These are phyloP conservation scores for Rhodosporidiobolus sp. DNA, from an alignment of 768 basidiomycete genomes.

Conservation along the genomic window DNA sequence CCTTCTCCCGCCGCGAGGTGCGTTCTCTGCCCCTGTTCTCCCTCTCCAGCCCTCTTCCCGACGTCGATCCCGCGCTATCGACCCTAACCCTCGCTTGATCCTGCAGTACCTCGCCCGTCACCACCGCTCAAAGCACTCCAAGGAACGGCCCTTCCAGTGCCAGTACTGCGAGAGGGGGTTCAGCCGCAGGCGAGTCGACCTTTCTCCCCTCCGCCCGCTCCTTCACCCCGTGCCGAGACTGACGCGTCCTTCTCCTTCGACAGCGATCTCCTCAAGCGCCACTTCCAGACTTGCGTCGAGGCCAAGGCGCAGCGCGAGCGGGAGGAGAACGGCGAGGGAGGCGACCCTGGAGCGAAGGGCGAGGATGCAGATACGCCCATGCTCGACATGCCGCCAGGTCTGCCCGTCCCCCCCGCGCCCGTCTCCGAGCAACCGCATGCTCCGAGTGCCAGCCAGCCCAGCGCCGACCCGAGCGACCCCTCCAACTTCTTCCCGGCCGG, in stretches of 20 bases:
- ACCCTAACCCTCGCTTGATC: neutral
- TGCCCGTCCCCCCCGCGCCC: too few relatives aligned
- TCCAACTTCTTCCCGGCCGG: too few relatives aligned
- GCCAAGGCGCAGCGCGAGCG: constrained; percentile 9
- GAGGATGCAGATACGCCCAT: neutral
- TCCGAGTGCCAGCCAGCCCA: too few relatives aligned
- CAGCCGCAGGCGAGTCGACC: constrained; percentile 9
- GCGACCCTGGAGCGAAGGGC: neutral
- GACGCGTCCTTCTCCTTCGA: neutral
- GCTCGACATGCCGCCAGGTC: neutral
- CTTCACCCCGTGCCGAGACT: neutral
- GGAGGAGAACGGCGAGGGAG: neutral
- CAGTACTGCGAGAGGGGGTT: constrained; percentile 28
- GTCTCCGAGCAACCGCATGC: too few relatives aligned
- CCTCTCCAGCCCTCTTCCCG: neutral
- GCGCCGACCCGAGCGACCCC: too few relatives aligned
- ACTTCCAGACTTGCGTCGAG: constrained; percentile 30
- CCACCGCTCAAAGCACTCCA: constrained; percentile 24
- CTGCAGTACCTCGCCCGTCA: constrained; percentile 27
- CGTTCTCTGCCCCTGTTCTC: neutral
- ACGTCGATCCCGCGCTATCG: neutral
- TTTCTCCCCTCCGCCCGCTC: too few relatives aligned
- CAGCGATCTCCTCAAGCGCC: constrained; percentile 26
- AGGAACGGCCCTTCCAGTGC: constrained; percentile 30
- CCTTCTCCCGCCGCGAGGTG: constrained; percentile 31